Base-by-base conservation (phyloP, 2,329 filamentous ascomycete species). In the Dendryphion nanum region DNA sequence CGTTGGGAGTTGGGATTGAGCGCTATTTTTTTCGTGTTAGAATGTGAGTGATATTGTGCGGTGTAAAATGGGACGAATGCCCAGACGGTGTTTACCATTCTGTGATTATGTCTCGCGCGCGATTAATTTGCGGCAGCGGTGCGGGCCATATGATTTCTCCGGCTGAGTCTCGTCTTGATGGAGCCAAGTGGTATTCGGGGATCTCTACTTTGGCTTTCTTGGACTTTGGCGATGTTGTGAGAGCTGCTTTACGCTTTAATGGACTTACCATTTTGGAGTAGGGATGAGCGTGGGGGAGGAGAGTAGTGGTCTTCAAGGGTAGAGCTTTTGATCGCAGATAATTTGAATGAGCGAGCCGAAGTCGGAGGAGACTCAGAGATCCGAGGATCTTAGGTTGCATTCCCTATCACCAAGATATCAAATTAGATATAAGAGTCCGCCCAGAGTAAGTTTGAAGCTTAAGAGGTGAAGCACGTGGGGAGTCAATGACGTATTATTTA, bases 121-220 rank as follows among this genome's bases (percentile, higher is more conserved):
- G 60, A 7, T 76, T 63, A 23, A 85, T 77, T 37, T 82, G 76
- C 8, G 61, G 59, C 35, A 57, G 61, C 2, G 79, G 75, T 1
- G 82, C 82, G 3, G 82, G 82, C 82, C 82, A 85, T 33, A 82
- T 67, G 1, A 71, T 63, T 7, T 68, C 64, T 2, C 78, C 79
- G 17, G 42, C 37, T 3, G 51, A 47, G 34, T 60, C 54, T 16
- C 47, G 45, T 44, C 54, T 50, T 17, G 57, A 53, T 8, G 48
- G 48, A 1, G 59, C 44, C 3, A 57, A 50, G 31, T 63, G 60
- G 34, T 64, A 64, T 10, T 61, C 59, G 2, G 57, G 61, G 1
- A 63, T 38, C 3, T 44, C 34, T 1, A 55, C 21, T 38, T 58
- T 62, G 3, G 47, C 24, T 30, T 54, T 62, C 38, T 64, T 64